Base-by-base conservation (phyloP, 257 asterid genomes). In the Craterostigma plantagineum region DNA sequence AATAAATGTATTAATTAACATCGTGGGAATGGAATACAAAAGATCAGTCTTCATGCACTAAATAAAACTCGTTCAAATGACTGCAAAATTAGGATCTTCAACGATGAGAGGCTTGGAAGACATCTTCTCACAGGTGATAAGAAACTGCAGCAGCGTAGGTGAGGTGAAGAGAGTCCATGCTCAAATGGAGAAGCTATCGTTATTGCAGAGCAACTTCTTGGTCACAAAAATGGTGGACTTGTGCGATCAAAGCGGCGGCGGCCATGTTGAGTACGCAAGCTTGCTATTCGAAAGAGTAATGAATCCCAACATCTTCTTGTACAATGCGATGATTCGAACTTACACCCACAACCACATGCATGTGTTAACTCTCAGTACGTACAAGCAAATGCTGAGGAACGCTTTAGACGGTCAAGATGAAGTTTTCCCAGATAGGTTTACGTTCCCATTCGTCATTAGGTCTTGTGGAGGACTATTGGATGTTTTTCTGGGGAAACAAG, bases 221-320 rank as follows among this genome's bases (percentile, higher is more conserved):
- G 79, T 72, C n/a, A 76, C 92, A 3, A 79, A 59, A 64, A 76
- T 79, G 92, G 37, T 84, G 57, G 77, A 84, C 38, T 61, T 71
- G 35, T 83, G 95, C 50, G 81, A 69, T 50, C 66, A 53, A 61
- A 57, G 10, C 23, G 81, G 79, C 14, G 77, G n/a, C n/a, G n/a
- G n/a, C n/a, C n/a, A 71, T 23, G 68, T 63, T 14, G 56, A 64
- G 17, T 74, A 76, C 44, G 92, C 92, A 44, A 53, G 54, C 34
- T 56, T 54, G 65, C 62, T 84, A 8, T 84, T 84, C 48, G 55
- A 39, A 35, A 72, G 60, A 45, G 77, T 79, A 41, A 16, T 34
- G 13, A 68, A 69, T 39, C 93, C 84, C 10, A 74, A 76, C 16
- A 60, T 59, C 46, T 84, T 59, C 63, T 43, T 67, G 55, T 67